phyloP scores from a whole-genome alignment of 352 stramenopile genomes.

The Globisporangium ultimum region DNA sequence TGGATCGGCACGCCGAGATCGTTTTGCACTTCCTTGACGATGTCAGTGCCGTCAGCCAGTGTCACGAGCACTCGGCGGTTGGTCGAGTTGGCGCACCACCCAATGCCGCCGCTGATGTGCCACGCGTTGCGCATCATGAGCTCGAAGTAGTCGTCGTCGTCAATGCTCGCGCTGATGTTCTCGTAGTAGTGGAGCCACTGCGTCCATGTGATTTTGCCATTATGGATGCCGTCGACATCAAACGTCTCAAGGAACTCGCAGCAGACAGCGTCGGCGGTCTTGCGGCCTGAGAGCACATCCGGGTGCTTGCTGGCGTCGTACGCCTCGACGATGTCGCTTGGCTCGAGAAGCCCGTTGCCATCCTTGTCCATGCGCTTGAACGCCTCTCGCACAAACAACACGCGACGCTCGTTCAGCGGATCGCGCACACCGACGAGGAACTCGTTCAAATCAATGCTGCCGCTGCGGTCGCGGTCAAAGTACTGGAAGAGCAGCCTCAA shows the following conservation, averaged over 20 bases:
- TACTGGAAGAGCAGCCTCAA: constrained; percentile 73
- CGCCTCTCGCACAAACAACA: constrained; percentile 71
- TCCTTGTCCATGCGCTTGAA: constrained; percentile 85
- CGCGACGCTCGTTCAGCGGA: constrained; percentile 60
- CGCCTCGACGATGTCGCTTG: constrained; percentile 69
- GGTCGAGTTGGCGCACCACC: constrained; percentile 55
- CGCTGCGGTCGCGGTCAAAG: constrained; percentile 80
- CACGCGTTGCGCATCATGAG: constrained; percentile 88
- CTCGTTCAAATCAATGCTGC: constrained; percentile 79
- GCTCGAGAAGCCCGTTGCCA: constrained; percentile 67
- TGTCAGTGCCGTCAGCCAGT: constrained; percentile 37
- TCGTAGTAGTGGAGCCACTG: constrained; percentile 87
- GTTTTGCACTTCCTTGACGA: constrained; percentile 38
- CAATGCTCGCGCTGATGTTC: constrained; percentile 86
- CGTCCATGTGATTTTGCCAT: constrained; percentile 66
- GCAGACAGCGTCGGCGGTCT: constrained; percentile 63
- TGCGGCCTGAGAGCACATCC: constrained; percentile 70
- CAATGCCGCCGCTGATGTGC: constrained; percentile 52
- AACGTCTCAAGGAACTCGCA: constrained; percentile 87
- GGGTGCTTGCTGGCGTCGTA: constrained; percentile 87
- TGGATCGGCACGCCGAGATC: constrained; percentile 35
- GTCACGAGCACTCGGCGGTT: constrained; percentile 68
- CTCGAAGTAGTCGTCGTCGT: constrained; percentile 90
- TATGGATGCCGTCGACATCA: constrained; percentile 63
- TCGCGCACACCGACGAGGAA: constrained; percentile 82